Base-by-base conservation (phyloP, 1,139 yeast genomes). In the Keqinozyma sinolaborantium region DNA sequence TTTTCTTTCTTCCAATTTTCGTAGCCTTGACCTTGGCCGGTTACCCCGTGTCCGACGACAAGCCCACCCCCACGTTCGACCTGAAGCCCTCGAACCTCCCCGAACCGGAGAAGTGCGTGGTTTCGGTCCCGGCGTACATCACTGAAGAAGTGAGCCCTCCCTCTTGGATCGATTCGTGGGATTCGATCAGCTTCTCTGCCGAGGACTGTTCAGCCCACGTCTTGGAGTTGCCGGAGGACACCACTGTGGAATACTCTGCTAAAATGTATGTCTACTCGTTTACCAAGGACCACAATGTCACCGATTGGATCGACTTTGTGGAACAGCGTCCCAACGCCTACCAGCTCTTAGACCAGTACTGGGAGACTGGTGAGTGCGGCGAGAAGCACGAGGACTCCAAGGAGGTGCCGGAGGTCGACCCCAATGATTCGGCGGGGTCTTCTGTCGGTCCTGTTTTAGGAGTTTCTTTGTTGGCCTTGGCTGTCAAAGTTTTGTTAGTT, bases 381-480 rank as follows among this genome's bases (percentile, higher is more conserved):
- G 21, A 18, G 10, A 18, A 18, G 10, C 21, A 18, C 10, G n/a
- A n/a, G n/a, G n/a, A n/a, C n/a, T n/a, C n/a, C n/a, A 10, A 7
- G 7, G 21, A 18, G 10, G 10, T 18, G 9, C 21, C 21, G 9
- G 21, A 18, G 10, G 10, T 18, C 10, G 21, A 18, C 21, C 21
- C 21, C 7, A 7, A 18, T 7, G 21, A 18, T 18, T 18, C 21
- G 21, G 7, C 21, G 10, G 21, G 9, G 7, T 18, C 10, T 7
- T 7, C 21, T 18, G 9, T 18, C 10, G 21, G 7, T 7, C 21
- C 21, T 10, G 7, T 18, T 18, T 7, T 18, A 7, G 7, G 21
- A 10, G 42, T 19, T 41, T 37, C 38, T 42, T 44, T 47, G 43
- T 44, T 14, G 14, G 14, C 14, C n/a, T 11, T 24, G 10, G 26